Evolutionary conservation across 129 eudicot genomes (phyloP).

Genomic region (Flaveria trinervia): DNA sequence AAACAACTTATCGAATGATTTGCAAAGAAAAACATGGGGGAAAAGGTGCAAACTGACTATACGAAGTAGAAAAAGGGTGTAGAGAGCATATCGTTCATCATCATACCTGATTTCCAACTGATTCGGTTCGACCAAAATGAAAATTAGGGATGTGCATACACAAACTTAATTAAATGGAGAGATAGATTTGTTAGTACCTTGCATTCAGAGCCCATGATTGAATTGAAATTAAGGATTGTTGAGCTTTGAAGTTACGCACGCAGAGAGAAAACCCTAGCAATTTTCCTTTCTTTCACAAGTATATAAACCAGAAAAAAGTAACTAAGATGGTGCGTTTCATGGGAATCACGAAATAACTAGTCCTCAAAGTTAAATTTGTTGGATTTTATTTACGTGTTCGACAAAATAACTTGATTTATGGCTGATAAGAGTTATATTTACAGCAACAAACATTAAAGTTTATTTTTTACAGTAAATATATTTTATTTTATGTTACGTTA

Average conservation of each 20-base stretch:
- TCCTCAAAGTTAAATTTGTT: no score
- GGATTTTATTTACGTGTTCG: no score
- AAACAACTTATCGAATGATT: no score
- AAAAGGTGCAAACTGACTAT: no score
- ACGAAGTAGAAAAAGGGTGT: no score
- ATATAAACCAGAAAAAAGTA: neutral
- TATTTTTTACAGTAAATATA: no score
- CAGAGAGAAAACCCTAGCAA: constrained; percentile 9
- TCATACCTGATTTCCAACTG: neutral
- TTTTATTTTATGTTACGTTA: no score
- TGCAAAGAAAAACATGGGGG: no score
- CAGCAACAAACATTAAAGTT: no score
- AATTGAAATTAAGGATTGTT: neutral
- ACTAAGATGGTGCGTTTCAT: neutral
- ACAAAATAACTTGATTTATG: no score
- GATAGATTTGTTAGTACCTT: constrained; percentile 22
- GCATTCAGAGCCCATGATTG: constrained; percentile 29
- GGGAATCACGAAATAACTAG: neutral
- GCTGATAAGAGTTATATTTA: no score
- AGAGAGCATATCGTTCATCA: no score
- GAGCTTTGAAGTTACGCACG: constrained; percentile 36
- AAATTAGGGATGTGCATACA: neutral
- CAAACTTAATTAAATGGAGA: neutral
- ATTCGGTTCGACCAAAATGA: neutral
- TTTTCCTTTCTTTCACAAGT: neutral